Evolutionary conservation across 2,329 filamentous ascomycete species (phyloP), one percentile per base, ranked within the genome.

Genomic region (Ambrosiella cleistominuta): DNA sequence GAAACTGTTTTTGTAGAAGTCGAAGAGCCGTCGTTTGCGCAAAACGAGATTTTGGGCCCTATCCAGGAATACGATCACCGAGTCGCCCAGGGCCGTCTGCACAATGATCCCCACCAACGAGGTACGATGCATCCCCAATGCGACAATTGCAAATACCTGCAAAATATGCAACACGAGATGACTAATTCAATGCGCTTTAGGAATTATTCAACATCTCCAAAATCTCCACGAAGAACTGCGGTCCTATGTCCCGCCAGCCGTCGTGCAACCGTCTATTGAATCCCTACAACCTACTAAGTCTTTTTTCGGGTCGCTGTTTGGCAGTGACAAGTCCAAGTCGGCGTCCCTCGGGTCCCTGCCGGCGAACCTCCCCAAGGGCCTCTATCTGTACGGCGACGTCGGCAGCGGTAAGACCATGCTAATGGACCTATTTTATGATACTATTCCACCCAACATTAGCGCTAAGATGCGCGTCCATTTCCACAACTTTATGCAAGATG

Each of bases 401-500:
- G 93, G 93, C 45, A 94, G 88, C 65, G 93, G 93, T 62, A 98
- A 98, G 76, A 98, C 93, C 1, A 98, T 98, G 93, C 76, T 98
- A 67, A 98, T 98, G 93, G 91, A 98, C 68, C 75, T 98, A 54
- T 96, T 97, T 70, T 95, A 90, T 72, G 90, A 97, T 63, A 96
- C 91, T 0, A 74, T 97, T 19, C 93, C 93, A 0, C 69, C 74
- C 13, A 84, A 85, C 61, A 89, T 97, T 63, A 78, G 76, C 59
- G 81, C 82, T 38, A 96, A 95, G 73, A 94, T 85, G 52, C 79
- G 93, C 53, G 96, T 98, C 66, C 93, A 98, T 73, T 98, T 98
- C 71, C 89, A 97, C 74, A 95, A 95, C 69, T 98, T 98, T 74
- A 98, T 98, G 93, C 93, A 97, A 70, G 87, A 95, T 69, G 85